Base-by-base conservation (phyloP, 2,329 filamentous ascomycete species). In the Corynespora cassiicola region DNA sequence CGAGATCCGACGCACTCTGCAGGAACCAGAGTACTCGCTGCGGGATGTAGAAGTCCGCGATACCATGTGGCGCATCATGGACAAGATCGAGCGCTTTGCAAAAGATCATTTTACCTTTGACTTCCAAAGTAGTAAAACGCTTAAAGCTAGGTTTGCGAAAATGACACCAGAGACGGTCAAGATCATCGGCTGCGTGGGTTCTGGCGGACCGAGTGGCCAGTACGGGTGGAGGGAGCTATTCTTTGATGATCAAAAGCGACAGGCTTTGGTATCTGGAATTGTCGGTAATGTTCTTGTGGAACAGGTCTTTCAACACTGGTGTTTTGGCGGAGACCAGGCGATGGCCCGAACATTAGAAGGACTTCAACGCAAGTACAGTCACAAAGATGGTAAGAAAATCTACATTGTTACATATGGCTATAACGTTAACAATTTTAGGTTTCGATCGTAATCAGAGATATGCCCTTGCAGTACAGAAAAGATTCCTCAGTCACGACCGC, bases 221-320 rank as follows among this genome's bases (percentile, higher is more conserved):
- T 26, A 38, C 0, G 63, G 54, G 0, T 66, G 63, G 64, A 40
- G 48, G 7, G 37, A 51, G 1, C 18, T 68, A 2, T 66, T 66
- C 19, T 11, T 32, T 0, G 25, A 55, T 5, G 14, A 19, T 9
- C 17, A 41, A 23, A 57, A 58, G 35, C 24, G 61, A 7, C 37
- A 31, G 3, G 54, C 57, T 4, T 26, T 66, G 3, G 54, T 61
- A 0, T 52, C 45, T 36, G 61, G 28, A 2, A 48, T 68, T 6
- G 47, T 66, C 1, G 58, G 63, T 1, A 63, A 65, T 15, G 53
- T 64, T 7, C 14, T 68, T 4, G 40, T 50, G 1, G 56, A 68
- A 36, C 58, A 66, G 20, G 58, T 66, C 0, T 58, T 64, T 17
- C 30, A 50, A 28, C 55, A 59, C 32, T 15, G 31, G 0, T 58